Percentiles rank a stretch among this genome's conserved stretches.
These are phyloP conservation scores for Xylariaceae sp. DNA, from an alignment of 2,329 filamentous ascomycete species.

Conservation along the genomic window DNA sequence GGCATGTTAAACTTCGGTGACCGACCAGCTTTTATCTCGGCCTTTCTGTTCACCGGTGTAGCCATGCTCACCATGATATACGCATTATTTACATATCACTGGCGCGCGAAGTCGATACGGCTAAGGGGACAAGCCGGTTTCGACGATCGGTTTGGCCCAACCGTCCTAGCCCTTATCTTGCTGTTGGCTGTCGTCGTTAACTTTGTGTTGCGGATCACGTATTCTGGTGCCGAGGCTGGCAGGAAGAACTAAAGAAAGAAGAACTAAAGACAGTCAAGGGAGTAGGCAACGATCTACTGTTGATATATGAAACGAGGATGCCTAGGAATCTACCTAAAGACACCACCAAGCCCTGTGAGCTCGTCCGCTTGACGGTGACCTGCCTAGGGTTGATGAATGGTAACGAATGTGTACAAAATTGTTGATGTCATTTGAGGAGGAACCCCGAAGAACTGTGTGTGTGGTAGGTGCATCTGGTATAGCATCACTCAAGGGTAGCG, in stretches of 20 bases:
- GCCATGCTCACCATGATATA: conserved; percentile 96
- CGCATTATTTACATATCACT: conserved; percentile 93
- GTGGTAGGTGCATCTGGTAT: conserved; percentile 11
- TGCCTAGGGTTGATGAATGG: background rate
- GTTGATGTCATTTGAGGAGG: conserved; percentile 1
- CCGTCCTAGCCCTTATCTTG: conserved; percentile 83
- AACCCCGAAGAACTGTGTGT: conserved; percentile 14
- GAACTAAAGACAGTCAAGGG: conserved; percentile 17
- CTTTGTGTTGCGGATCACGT: conserved; percentile 78
- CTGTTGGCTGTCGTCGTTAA: conserved; percentile 92
- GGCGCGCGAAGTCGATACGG: conserved; percentile 91
- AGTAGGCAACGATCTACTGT: background rate
- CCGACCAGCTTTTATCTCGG: conserved; percentile 88
- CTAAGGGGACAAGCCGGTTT: conserved; percentile 92
- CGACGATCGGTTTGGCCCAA: conserved; percentile 93
- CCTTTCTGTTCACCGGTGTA: conserved; percentile 90
- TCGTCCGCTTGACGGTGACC: background rate
- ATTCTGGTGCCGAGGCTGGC: conserved; percentile 42
- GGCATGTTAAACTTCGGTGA: conserved; percentile 99
- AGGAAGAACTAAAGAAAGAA: conserved; percentile 35
- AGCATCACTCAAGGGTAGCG: conserved; percentile 13
- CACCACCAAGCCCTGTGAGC: background rate
- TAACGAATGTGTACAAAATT: background rate
- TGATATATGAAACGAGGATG: background rate
- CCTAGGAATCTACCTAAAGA: background rate